Evolutionary conservation across 83 land plant genomes (phyloP).

Genomic region (Picea engelmannii): DNA sequence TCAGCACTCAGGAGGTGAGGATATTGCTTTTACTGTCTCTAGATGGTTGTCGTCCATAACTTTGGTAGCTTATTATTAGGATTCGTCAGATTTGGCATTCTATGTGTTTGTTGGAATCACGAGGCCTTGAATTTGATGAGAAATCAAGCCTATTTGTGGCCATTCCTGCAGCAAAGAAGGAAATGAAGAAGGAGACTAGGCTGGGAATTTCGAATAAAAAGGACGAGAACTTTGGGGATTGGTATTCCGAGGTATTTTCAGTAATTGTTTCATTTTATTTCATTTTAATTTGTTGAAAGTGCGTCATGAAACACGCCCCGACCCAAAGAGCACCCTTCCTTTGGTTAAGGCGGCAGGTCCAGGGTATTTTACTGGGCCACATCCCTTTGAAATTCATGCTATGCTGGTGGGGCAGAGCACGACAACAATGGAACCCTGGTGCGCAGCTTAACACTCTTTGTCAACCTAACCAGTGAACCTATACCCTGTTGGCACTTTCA

Average conservation of each 20-base stretch:
- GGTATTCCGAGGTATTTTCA: constrained; percentile 86
- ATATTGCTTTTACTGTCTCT: not conserved
- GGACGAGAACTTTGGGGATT: constrained; percentile 87
- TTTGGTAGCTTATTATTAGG: not conserved
- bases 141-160: not conserved
- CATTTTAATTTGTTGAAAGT: not conserved
- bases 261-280: not conserved
- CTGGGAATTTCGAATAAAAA: constrained; percentile 79
- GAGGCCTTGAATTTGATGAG: not conserved
- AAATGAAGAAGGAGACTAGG: constrained; percentile 90
- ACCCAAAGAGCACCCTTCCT: too few relatives aligned
- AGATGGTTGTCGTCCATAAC: not conserved
- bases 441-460: too few relatives aligned
- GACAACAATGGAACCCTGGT: too few relatives aligned
- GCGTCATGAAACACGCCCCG: too few relatives aligned
- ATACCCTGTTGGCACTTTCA: too few relatives aligned
- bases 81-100: not conserved
- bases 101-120: not conserved
- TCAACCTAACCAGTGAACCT: too few relatives aligned
- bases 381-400: too few relatives aligned
- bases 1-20: not conserved
- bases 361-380: too few relatives aligned
- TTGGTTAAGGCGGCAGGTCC: too few relatives aligned
- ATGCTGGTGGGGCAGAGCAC: too few relatives aligned
- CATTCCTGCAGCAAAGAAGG: constrained; percentile 61